Evolutionary conservation across 2,329 filamentous ascomycete genomes (phyloP).

Genomic region (Lecanosticta acicola): DNA sequence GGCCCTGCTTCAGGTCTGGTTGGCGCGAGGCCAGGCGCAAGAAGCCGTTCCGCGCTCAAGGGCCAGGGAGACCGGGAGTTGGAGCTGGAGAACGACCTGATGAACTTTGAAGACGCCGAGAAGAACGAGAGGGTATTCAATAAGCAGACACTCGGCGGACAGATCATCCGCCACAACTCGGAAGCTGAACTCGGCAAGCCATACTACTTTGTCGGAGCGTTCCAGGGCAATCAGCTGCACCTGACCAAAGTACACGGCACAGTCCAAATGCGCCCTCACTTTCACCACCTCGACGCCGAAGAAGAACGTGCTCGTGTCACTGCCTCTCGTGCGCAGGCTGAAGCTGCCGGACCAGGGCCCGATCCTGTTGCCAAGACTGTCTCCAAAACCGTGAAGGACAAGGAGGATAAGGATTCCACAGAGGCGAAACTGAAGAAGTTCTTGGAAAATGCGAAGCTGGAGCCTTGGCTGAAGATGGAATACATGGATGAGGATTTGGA

Average conservation of each 20-base stretch:
- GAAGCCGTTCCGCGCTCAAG: conserved; percentile 31
- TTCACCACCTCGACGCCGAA: conserved; percentile 84
- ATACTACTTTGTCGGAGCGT: conserved; percentile 85
- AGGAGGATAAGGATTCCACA: conserved; percentile 57
- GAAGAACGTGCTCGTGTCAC: conserved; percentile 61
- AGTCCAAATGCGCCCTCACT: conserved; percentile 83
- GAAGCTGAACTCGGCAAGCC: conserved; percentile 64
- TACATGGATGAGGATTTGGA: conserved; percentile 77
- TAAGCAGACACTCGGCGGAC: conserved; percentile 79
- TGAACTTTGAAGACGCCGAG: conserved; percentile 62
- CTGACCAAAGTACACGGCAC: conserved; percentile 77
- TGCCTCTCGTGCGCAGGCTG: conserved; percentile 37
- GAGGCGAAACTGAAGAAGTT: conserved; percentile 62
- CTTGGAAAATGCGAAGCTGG: conserved; percentile 70
- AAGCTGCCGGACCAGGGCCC: conserved; percentile 38
- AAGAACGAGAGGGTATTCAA: conserved; percentile 66
- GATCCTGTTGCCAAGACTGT: conserved; percentile 26
- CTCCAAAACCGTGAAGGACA: conserved; percentile 33
- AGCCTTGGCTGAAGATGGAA: conserved; percentile 71
- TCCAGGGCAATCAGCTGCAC: conserved; percentile 77
- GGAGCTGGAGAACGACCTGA: conserved; percentile 33
- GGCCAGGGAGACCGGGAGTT: conserved; percentile 43
- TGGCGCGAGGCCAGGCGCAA: conserved; percentile 21
- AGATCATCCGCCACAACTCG: conserved; percentile 60
- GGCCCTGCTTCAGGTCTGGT: conserved; percentile 45